Evolutionary conservation across 225 moss, liverwort and hornwort species (phyloP).

Genomic region (Bryum argenteum): DNA sequence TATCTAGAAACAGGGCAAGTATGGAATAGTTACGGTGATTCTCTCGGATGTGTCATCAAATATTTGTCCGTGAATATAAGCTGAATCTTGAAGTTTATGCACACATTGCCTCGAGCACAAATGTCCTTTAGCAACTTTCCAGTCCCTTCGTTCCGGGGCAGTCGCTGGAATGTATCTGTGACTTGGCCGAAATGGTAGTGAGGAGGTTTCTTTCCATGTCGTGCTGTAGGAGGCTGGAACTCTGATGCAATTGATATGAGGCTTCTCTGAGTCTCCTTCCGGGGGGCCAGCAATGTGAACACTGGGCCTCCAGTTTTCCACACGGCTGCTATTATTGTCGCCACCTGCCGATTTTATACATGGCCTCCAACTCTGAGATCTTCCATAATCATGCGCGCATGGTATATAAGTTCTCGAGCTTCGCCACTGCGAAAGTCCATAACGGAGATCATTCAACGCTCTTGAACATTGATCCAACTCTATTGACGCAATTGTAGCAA

Average conservation of each 20-base stretch:
- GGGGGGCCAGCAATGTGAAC: conserved; percentile 21
- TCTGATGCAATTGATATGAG: conserved; percentile 32
- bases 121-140: conserved; percentile 34
- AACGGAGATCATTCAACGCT: background rate
- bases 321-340: conserved; percentile 8
- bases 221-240: conserved; percentile 35
- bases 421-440: conserved; percentile 32
- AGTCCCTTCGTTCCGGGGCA: conserved; percentile 36
- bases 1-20: background rate
- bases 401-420: conserved; percentile 41
- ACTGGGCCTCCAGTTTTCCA: conserved; percentile 29
- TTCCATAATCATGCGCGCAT: conserved; percentile 41
- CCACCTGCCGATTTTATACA: conserved; percentile 22
- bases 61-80: conserved; percentile 22
- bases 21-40: conserved; percentile 23
- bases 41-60: conserved; percentile 14
- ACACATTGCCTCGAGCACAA: conserved; percentile 37
- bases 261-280: conserved; percentile 37
- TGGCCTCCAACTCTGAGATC: conserved; percentile 30
- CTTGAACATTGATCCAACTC: too few relatives aligned
- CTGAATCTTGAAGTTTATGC: conserved; percentile 28
- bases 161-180: conserved; percentile 40
- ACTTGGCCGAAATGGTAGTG: conserved; percentile 35
- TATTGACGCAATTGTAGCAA: too few relatives aligned
- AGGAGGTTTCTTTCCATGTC: conserved; percentile 33